Base-by-base conservation (phyloP, 1,284 basidiomycete species). In the Flammula alnicola region DNA sequence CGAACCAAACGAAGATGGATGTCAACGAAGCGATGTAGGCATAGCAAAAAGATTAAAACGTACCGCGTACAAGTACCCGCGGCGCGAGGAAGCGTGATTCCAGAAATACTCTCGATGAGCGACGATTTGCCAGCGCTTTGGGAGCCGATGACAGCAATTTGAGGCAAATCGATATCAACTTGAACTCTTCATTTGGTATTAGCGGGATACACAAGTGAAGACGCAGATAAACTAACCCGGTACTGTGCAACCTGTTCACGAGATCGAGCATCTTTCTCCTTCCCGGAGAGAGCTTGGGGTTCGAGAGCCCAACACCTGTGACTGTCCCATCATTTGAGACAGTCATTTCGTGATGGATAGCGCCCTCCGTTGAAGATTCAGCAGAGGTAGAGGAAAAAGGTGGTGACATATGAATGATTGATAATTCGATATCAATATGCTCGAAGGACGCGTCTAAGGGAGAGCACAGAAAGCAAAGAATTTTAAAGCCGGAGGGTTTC, bases 51-150 rank as follows among this genome's bases (percentile, higher is more conserved):
- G 3, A 16, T 19, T 16, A 20, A 26, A 36, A 38, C 61, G 29
- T 58, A 80, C 83, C 87, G 73, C 0, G 88, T 91, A 54, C 88
- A 91, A 0, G 75, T 77, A 5, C 75, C 75, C 9, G 71, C 61
- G 0, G 83, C 82, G 4, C 86, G 78, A 12, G 87, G 87, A 0
- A 91, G 66, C 0, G 77, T 84, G 43, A 90, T 80, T 0, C 85
- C 86, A 12, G 83, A 86, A 23, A 91, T 88, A 0, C 84, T 77
- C 57, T 91, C 87, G 11, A 91, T 87, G 1, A 90, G 70, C 0
- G 85, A 88, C 0, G 84, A 87, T 56, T 91, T 91, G 0, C 88
- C 88, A 0, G 83, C 82, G 38, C 81, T 85, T 55, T 88, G 85
- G 6, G 72, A 76, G 0, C 85, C 85, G 7, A 88, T 77, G 37